Conservation (phyloP, 352 stramenopile genomes). For the Phytophthora crassamura region DNA sequence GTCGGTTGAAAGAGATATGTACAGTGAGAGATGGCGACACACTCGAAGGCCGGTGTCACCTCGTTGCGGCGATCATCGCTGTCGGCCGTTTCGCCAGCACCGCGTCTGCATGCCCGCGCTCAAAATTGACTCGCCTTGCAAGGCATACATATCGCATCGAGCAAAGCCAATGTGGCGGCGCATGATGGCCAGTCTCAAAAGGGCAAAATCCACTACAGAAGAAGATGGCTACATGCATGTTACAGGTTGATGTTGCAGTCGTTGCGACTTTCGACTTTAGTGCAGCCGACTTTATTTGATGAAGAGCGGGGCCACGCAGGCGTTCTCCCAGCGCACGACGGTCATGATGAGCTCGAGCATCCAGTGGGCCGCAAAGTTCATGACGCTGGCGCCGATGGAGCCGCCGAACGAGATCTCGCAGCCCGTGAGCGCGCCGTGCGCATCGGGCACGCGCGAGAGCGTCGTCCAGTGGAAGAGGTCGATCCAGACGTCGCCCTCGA, state of each 20-base stretch:
- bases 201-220: slow-evolving; percentile 18
- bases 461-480: slow-evolving; percentile 76
- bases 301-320: slow-evolving; percentile 59
- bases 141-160: slow-evolving; percentile 23
- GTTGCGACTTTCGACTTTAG: no score
- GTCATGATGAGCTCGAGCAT: slow-evolving; percentile 85
- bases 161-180: slow-evolving; percentile 25
- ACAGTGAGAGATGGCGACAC: no score
- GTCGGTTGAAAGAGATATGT: no score
- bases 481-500: slow-evolving; percentile 61
- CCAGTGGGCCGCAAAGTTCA: slow-evolving; percentile 75
- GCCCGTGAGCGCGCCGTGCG: slow-evolving; percentile 21
- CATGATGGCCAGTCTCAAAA: slow-evolving; percentile 11
- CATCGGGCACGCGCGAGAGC: slow-evolving; percentile 37
- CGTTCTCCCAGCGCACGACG: slow-evolving; percentile 71
- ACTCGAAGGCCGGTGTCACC: no score
- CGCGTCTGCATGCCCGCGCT: not conserved
- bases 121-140: slow-evolving; percentile 5
- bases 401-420: slow-evolving; percentile 62
- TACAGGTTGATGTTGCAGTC: slow-evolving; percentile 9
- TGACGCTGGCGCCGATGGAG: slow-evolving; percentile 54
- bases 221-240: slow-evolving; percentile 26
- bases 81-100: slow-evolving; percentile 19
- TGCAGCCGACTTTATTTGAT: no score
- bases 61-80: no score